A percentile compares a stretch with the other conserved stretches of the same genome.
Evolutionary conservation across 1,284 basidiomycete species (phyloP).

Genomic region (Salmacisia buchloeana): DNA sequence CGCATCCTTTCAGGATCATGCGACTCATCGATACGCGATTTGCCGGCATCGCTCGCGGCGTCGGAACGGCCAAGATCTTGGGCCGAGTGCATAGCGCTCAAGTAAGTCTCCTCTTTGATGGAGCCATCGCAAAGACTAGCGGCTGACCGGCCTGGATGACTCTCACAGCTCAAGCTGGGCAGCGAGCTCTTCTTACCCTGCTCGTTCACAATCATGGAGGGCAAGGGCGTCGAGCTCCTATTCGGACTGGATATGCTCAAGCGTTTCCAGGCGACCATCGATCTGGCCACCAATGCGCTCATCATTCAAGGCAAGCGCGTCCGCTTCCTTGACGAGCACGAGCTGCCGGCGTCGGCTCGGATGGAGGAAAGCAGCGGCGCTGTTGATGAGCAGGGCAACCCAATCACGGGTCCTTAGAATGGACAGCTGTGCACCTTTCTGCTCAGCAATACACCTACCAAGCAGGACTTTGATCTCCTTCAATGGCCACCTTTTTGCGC

Average conservation of each 20-base stretch:
- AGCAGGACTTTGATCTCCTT: too few species aligned
- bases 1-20: slow-evolving; percentile 64
- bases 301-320: slow-evolving; percentile 82
- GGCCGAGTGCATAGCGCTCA: slow-evolving; percentile 91
- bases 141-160: neutral
- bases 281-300: slow-evolving; percentile 78
- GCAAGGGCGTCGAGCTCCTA: slow-evolving; percentile 81
- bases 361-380: slow-evolving; percentile 35
- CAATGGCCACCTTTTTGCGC: too few species aligned
- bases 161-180: slow-evolving; percentile 64
- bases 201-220: slow-evolving; percentile 92
- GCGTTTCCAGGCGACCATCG: slow-evolving; percentile 90
- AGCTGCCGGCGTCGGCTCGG: slow-evolving; percentile 56
- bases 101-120: slow-evolving; percentile 11
- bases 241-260: slow-evolving; percentile 98
- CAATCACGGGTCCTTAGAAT: neutral
- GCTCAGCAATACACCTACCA: too few species aligned
- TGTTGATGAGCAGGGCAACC: slow-evolving; percentile 38
- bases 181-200: slow-evolving; percentile 74
- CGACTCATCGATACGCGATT: slow-evolving; percentile 82
- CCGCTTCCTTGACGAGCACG: slow-evolving; percentile 83
- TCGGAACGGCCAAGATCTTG: slow-evolving; percentile 89
- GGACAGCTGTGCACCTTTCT: too few species aligned
- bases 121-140: neutral
- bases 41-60: slow-evolving; percentile 84